Base-by-base conservation (phyloP, 108 stramenopile species). In the Skeletonema tropicum region DNA sequence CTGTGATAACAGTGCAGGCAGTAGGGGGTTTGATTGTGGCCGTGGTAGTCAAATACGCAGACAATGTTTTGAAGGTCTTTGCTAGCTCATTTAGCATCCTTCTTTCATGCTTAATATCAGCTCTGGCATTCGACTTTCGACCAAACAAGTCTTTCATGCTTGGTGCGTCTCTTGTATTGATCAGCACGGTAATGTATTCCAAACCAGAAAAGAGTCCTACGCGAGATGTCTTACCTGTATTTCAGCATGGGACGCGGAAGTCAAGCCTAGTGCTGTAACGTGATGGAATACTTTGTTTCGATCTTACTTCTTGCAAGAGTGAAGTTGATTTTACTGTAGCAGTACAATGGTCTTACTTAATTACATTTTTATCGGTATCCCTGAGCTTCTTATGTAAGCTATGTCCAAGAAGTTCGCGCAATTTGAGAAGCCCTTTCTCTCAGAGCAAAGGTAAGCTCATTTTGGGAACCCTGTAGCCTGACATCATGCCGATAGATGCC, bases 31-130 rank as follows among this genome's bases (percentile, higher is more conserved):
- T 99, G 55, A 93, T 99, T 36, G 97, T 98, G 59, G 98, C 97
- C 8, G 93, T 98, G 7, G 97, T 98, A 17, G 95, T 98, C 12
- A 98, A 97, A 80, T 97, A 98, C 76, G 97, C 98, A 12, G 97
- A 98, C 88, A 98, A 97, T 79, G 97, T 98, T 10, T 69, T 97
- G 71, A 98, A 98, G 72, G 93, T 94, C 14, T 99, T 98, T 80
- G 99, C 98, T 2, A 92, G 96, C 1, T 94, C 96, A 6, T 93
- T 99, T 59, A 89, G 90, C 61, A 99, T 99, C 33, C 71, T 99
- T 17, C 75, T 94, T n/a, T 89, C 93, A 26, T 96, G 94, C 73
- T 69, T 97, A 21, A 70, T 99, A 45, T 97, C 94, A 57, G 85
- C 90, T 5, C 55, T 97, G 13, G 74, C 97, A 11, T 98, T 98